Conservation (phyloP, 2,329 filamentous ascomycete species). For the Epichloe aotearoae region DNA sequence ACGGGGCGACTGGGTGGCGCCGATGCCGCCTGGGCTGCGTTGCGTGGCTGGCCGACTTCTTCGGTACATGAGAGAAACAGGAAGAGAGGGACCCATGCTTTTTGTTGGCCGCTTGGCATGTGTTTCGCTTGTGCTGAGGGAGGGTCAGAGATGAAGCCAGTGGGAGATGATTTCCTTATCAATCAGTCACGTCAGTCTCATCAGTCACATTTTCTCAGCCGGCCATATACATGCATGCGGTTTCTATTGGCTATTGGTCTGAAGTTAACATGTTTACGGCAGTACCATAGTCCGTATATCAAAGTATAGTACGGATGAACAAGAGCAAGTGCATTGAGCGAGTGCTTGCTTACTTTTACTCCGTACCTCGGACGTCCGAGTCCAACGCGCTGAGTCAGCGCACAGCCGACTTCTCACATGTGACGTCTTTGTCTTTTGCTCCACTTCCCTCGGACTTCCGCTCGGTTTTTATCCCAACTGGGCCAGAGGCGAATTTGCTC, state of each 20-base stretch:
- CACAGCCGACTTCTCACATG: neutral
- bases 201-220: neutral
- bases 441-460: conserved; percentile 18
- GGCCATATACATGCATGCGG: too few species aligned
- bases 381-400: neutral
- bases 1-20: neutral
- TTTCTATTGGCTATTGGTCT: too few species aligned
- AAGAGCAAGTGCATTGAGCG: too few species aligned
- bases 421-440: neutral
- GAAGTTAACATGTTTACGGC: too few species aligned
- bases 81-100: too few species aligned
- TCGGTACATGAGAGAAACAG: too few species aligned
- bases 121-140: too few species aligned
- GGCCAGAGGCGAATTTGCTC: conserved; percentile 13
- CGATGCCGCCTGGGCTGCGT: neutral
- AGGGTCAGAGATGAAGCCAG: neutral
- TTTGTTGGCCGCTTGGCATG: too few species aligned
- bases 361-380: conserved; percentile 2
- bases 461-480: conserved; percentile 13
- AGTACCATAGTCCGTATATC: too few species aligned
- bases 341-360: too few species aligned
- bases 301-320: too few species aligned
- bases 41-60: too few species aligned
- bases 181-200: neutral
- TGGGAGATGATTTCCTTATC: neutral